Percentiles rank a stretch among this genome's conserved stretches.
These are phyloP conservation scores for Tylopilus sp. DNA, from an alignment of 1,284 basidiomycete species.

Conservation along the genomic window DNA sequence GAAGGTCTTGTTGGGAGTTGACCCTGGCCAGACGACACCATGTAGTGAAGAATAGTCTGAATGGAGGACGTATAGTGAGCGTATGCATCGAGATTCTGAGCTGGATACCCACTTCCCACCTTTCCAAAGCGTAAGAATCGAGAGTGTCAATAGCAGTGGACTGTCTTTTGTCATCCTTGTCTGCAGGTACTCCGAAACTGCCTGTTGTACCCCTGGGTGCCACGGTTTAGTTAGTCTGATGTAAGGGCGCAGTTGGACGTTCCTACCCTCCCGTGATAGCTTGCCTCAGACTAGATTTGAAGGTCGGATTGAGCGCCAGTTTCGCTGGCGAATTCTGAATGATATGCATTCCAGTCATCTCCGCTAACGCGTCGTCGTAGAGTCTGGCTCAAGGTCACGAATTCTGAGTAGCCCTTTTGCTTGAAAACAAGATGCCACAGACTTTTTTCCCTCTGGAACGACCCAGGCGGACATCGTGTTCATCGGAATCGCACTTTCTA, in stretches of 20 bases:
- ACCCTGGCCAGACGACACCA: slow-evolving; percentile 93
- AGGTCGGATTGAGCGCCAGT: slow-evolving; percentile 77
- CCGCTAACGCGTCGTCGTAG: slow-evolving; percentile 77
- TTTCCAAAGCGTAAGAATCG: slow-evolving; percentile 88
- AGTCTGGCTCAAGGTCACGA: slow-evolving; percentile 56
- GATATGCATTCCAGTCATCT: slow-evolving; percentile 81
- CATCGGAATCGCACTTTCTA: slow-evolving; percentile 80
- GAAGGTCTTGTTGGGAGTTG: slow-evolving; percentile 78
- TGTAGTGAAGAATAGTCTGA: slow-evolving; percentile 94
- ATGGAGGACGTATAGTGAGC: not conserved
- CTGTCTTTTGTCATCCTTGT: slow-evolving; percentile 68
- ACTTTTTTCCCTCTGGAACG: slow-evolving; percentile 80
- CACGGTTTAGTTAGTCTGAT: slow-evolving; percentile 16
- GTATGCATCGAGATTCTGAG: not conserved
- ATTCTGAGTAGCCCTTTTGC: slow-evolving; percentile 19
- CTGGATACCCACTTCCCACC: slow-evolving; percentile 86
- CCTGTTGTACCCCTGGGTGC: slow-evolving; percentile 81
- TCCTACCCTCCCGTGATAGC: slow-evolving; percentile 94
- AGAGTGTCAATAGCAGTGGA: slow-evolving; percentile 72
- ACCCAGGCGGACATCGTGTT: slow-evolving; percentile 89
- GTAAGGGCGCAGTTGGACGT: not conserved
- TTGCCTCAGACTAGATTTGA: slow-evolving; percentile 85
- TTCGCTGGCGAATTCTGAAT: slow-evolving; percentile 71
- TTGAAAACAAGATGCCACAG: slow-evolving; percentile 35
- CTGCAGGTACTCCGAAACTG: slow-evolving; percentile 91